Percentiles rank a stretch among this genome's conserved stretches.
Conservation (phyloP, 768 basidiomycete species). For the Naganishia randhawae region DNA sequence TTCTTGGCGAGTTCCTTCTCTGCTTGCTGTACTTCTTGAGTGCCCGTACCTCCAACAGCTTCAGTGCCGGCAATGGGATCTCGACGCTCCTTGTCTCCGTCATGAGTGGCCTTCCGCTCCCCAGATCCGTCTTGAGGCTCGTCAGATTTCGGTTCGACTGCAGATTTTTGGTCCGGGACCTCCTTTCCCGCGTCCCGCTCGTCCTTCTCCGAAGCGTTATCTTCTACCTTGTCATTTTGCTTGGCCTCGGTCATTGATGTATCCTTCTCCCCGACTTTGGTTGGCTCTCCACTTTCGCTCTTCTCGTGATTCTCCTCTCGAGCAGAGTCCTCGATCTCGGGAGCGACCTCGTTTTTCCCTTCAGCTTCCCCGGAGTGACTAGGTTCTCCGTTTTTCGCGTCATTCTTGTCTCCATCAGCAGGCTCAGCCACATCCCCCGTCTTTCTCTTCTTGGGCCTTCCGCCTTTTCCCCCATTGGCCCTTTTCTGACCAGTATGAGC, state of each 20-base stretch:
- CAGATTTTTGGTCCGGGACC: background rate
- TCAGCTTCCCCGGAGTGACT: background rate
- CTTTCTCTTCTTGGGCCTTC: conserved; percentile 24
- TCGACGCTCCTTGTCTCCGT: background rate
- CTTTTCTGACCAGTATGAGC: conserved; percentile 1
- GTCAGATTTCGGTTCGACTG: background rate
- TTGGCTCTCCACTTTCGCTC: background rate
- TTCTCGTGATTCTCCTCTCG: background rate
- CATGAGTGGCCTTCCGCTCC: background rate
- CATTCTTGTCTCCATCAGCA: background rate
- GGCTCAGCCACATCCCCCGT: background rate
- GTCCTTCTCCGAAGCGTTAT: background rate
- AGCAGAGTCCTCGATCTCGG: background rate
- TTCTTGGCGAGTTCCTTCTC: conserved; percentile 22
- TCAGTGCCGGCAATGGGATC: background rate
- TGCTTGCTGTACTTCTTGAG: conserved; percentile 16
- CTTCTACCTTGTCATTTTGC: background rate
- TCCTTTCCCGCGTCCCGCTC: background rate
- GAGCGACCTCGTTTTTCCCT: background rate
- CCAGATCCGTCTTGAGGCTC: background rate
- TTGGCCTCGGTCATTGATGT: background rate
- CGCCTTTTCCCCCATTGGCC: conserved; percentile 1
- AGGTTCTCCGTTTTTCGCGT: background rate
- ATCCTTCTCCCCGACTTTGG: background rate
- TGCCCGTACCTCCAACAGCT: background rate